phyloP scores from a whole-genome alignment of 2,329 filamentous ascomycete genomes.

The Sarocladium kiliense region DNA sequence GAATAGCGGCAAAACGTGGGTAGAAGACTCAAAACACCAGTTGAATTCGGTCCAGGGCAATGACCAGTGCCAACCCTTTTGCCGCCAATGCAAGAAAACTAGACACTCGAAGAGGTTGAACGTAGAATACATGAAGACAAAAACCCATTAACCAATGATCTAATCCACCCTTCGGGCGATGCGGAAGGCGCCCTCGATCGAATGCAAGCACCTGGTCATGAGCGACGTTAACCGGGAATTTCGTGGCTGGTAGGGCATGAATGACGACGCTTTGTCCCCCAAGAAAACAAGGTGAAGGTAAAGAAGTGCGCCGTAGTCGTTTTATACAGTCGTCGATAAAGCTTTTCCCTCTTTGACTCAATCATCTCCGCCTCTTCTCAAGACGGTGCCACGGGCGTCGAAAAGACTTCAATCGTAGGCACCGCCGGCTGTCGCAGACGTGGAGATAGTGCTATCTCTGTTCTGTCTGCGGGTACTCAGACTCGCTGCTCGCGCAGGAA shows the following conservation, averaged over 20 bases:
- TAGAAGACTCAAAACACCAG: neutral
- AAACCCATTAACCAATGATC: neutral
- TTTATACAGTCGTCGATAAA: conserved; percentile 6
- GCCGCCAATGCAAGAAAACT: neutral
- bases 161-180: neutral
- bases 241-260: neutral
- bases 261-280: neutral
- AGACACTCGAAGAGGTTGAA: neutral
- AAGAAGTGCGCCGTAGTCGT: neutral
- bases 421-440: conserved; percentile 33
- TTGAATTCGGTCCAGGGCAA: neutral
- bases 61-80: neutral
- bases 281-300: neutral
- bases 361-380: neutral
- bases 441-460: conserved; percentile 37
- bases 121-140: conserved; percentile 5
- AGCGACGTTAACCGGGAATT: neutral
- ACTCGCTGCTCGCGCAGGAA: conserved; percentile 35
- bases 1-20: neutral
- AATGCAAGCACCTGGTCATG: neutral
- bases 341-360: neutral
- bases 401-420: conserved; percentile 36
- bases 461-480: conserved; percentile 35
- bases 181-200: neutral
- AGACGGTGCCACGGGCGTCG: neutral